Evolutionary conservation across 345 rosid genomes (phyloP), one percentile per base, ranked within the genome.

Genomic region (Dipteronia dyeriana): DNA sequence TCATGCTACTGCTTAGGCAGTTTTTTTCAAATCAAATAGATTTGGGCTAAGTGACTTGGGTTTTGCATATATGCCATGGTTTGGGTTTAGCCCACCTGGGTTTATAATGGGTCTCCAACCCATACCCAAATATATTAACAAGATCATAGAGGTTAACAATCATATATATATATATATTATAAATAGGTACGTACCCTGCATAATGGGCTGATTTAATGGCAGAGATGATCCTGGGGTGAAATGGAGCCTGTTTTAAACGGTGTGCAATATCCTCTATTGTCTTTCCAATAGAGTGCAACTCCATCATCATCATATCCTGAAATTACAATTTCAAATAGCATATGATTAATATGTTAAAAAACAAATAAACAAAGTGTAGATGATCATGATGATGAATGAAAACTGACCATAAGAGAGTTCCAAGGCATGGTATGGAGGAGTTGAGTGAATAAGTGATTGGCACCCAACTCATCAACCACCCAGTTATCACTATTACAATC

Each of bases 291-390:
- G 83, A 71, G 43, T 78, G 79, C 23, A 80, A 59, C 75, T 77
- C 84, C 72, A 5, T 71, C 85, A 82, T 82, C 80, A 79, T 82
- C 71, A 62, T 66, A 39, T 79, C 85, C 80, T 76, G 77, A 17
- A 54, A 66, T 54, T 0, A 56, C 60, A 6, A 10, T 25, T 57
- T 57, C 25, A 57, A 8, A 13, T 56, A 61, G 2, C 66, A 9
- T 4, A 17, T 9, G 4, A 62, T 25, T 4, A 61, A 61, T 3
- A 56, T 14, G 31, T n/a, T n/a, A n/a, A 22, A 60, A n/a, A 2
- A n/a, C 0, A 22, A 4, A 23, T 22, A 60, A 23, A n/a, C 19
- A 9, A 9, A 61, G 65, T 23, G 1, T 5, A 54, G 14, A 54
- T 11, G 13, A 60, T 3, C 4, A 31, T 31, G 34, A 31, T 3